These are phyloP conservation scores for Chalciporus pseudorubinellus DNA, from an alignment of 768 basidiomycete species.

Conservation along the genomic window DNA sequence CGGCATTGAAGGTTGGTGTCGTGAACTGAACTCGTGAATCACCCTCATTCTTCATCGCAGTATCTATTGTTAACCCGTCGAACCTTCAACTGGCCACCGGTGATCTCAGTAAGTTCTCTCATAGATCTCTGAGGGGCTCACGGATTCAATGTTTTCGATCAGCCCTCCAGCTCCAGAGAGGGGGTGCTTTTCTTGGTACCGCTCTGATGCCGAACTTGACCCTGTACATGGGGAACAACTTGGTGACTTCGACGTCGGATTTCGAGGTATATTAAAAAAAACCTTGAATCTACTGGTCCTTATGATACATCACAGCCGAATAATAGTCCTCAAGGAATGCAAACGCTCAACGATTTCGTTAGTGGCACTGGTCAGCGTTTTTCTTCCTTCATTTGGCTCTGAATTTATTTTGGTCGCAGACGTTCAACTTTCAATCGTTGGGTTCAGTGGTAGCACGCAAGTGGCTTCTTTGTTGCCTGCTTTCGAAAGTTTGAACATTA, in stretches of 20 bases:
- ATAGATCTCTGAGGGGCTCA: not conserved
- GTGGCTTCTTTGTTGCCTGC: constrained; percentile 58
- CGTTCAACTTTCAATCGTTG: constrained; percentile 53
- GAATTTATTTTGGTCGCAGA: constrained; percentile 34
- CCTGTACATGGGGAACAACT: constrained; percentile 59
- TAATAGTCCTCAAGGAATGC: constrained; percentile 51
- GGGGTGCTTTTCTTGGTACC: constrained; percentile 55
- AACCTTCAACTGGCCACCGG: constrained; percentile 60
- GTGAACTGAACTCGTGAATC: not conserved
- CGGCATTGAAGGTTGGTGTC: constrained; percentile 49
- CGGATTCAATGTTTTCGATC: not conserved
- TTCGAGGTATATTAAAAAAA: constrained; percentile 47
- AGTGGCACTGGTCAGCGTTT: constrained; percentile 47
- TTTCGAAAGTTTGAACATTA: constrained; percentile 57
- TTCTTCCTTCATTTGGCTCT: not conserved
- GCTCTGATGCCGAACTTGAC: constrained; percentile 59
- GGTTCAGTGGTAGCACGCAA: constrained; percentile 58
- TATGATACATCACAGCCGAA: constrained; percentile 46
- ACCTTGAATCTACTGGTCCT: not conserved
- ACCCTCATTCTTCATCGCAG: constrained; percentile 27
- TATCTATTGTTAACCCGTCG: constrained; percentile 66
- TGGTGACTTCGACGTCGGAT: constrained; percentile 44
- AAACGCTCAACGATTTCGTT: constrained; percentile 69
- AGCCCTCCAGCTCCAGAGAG: constrained; percentile 59
- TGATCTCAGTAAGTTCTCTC: constrained; percentile 52